A percentile compares a stretch with the other conserved stretches of the same genome.
Conservation (phyloP, 1,284 basidiomycete genomes). For the Cutaneotrichosporon mucoides region DNA sequence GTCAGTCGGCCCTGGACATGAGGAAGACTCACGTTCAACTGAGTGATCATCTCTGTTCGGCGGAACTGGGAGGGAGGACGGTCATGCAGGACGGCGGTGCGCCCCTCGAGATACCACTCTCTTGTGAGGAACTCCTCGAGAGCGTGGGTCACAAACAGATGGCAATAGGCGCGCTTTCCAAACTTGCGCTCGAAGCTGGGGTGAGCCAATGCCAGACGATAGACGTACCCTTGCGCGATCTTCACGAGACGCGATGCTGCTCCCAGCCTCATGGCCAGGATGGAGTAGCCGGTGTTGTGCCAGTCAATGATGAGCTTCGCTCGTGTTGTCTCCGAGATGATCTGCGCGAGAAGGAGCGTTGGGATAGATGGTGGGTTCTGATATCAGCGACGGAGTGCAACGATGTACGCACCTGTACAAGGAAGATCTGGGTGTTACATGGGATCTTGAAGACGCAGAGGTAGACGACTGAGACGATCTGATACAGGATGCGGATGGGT, state of each 20-base stretch:
- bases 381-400: background rate
- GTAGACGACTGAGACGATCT: slow-evolving; percentile 61
- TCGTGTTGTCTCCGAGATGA: slow-evolving; percentile 63
- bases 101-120: slow-evolving; percentile 75
- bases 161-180: slow-evolving; percentile 74
- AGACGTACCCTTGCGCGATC: slow-evolving; percentile 64
- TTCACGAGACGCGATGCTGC: slow-evolving; percentile 63
- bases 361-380: slow-evolving; percentile 97
- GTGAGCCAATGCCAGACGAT: background rate
- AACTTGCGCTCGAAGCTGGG: slow-evolving; percentile 74
- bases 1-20: slow-evolving; percentile 9
- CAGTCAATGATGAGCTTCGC: slow-evolving; percentile 94
- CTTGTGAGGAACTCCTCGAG: slow-evolving; percentile 69
- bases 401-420: slow-evolving; percentile 70
- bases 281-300: slow-evolving; percentile 97
- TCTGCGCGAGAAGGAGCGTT: slow-evolving; percentile 78
- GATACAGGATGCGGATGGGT: slow-evolving; percentile 73
- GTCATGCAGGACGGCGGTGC: slow-evolving; percentile 75
- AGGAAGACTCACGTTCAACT: slow-evolving; percentile 54
- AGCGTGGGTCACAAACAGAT: slow-evolving; percentile 89
- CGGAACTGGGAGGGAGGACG: slow-evolving; percentile 79
- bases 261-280: slow-evolving; percentile 78
- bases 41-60: slow-evolving; percentile 62
- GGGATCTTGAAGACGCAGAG: slow-evolving; percentile 58
- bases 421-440: slow-evolving; percentile 72